These are phyloP conservation scores for Kalmusia sp. DNA, from an alignment of 2,329 filamentous ascomycete genomes.

Conservation along the genomic window DNA sequence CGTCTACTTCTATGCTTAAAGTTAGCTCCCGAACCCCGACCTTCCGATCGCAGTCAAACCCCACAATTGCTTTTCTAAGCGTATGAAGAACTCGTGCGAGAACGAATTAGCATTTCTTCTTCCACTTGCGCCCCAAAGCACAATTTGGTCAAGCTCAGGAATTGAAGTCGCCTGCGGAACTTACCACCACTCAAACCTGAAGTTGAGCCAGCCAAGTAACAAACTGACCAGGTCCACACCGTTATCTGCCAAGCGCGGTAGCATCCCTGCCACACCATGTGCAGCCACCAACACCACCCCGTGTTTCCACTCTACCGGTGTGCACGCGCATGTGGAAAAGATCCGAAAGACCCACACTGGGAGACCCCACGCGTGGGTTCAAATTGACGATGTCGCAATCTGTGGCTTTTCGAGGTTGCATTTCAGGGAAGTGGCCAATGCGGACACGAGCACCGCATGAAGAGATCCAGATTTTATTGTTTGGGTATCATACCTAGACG, in stretches of 20 bases:
- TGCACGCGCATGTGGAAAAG: neutral
- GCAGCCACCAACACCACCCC: neutral
- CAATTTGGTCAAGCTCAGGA: too few species aligned
- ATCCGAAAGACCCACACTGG: neutral
- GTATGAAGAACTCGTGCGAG: neutral
- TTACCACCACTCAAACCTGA: too few species aligned
- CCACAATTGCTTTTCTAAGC: neutral
- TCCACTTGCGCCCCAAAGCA: neutral
- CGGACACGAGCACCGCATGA: too few species aligned
- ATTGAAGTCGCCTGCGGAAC: too few species aligned
- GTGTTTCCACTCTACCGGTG: neutral
- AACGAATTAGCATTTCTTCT: neutral
- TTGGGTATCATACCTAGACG: conserved; percentile 11
- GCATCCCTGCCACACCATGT: neutral
- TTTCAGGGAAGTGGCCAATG: too few species aligned
- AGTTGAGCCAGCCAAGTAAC: too few species aligned
- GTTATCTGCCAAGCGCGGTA: neutral
- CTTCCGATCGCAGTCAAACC: too few species aligned
- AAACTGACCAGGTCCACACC: too few species aligned
- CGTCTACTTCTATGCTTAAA: neutral
- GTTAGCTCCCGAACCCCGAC: too few species aligned
- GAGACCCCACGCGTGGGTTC: neutral
- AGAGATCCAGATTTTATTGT: neutral
- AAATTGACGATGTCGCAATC: neutral
- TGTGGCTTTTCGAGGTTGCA: neutral